phyloP scores from a whole-genome alignment of 805 yeast species.

The Starmerella bacillaris region DNA sequence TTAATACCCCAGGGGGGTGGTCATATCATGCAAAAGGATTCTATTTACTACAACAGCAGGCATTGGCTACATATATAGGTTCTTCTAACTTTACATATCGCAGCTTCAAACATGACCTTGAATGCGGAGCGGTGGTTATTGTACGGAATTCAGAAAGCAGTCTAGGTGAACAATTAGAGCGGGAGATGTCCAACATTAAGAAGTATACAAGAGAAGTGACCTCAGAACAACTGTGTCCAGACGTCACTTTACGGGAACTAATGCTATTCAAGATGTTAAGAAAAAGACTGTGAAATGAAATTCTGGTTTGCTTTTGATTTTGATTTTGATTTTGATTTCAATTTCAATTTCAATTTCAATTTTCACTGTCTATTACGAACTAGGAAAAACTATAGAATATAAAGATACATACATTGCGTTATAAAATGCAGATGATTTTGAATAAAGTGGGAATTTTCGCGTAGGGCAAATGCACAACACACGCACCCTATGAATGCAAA shows the following conservation, averaged over 20 bases:
- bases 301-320: no score
- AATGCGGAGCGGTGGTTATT: conserved; percentile 50
- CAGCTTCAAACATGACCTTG: conserved; percentile 74
- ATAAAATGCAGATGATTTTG: no score
- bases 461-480: no score
- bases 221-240: background rate
- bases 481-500: no score
- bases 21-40: conserved; percentile 95
- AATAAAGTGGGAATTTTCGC: no score
- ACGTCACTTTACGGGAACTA: background rate
- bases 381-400: no score
- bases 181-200: background rate
- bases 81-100: conserved; percentile 86
- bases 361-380: no score
- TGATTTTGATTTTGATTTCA: no score
- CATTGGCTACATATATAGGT: conserved; percentile 70
- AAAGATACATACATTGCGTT: no score
- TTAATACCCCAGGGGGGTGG: conserved; percentile 75
- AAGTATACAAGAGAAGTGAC: background rate
- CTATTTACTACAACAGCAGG: conserved; percentile 37
- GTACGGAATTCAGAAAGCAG: background rate
- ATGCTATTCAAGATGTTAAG: background rate
- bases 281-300: background rate
- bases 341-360: no score
- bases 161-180: background rate